phyloP scores from a whole-genome alignment of 2,329 filamentous ascomycete species.

The Microsporum audouinii region DNA sequence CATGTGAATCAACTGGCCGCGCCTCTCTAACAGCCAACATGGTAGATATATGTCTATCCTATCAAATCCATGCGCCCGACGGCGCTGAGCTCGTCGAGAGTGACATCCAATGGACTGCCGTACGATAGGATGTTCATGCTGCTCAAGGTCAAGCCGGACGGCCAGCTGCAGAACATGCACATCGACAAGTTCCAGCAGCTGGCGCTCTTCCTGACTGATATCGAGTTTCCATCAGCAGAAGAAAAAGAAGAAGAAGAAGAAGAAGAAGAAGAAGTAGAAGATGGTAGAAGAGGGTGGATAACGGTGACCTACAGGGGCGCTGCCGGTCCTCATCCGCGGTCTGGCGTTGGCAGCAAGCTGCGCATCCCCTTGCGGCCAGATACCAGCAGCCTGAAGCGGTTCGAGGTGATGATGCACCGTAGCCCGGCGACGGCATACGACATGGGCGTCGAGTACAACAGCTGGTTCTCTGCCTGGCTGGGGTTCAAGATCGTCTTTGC shows the following conservation, averaged over 20 bases:
- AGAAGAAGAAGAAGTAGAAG: background rate
- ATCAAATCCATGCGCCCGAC: conserved; percentile 61
- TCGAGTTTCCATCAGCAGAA: conserved; percentile 27
- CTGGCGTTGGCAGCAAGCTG: conserved; percentile 30
- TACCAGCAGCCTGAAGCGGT: conserved; percentile 33
- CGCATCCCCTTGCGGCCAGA: conserved; percentile 49
- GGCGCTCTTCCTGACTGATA: conserved; percentile 52
- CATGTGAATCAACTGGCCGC: background rate
- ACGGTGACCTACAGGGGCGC: conserved; percentile 31
- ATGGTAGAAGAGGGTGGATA: conserved; percentile 18
- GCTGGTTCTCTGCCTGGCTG: conserved; percentile 58
- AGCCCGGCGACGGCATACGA: conserved; percentile 50
- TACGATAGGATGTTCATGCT: conserved; percentile 64
- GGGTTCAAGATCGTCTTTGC: conserved; percentile 51
- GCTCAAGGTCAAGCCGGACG: conserved; percentile 37
- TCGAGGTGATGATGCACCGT: conserved; percentile 49
- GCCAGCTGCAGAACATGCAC: conserved; percentile 46
- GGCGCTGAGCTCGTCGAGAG: conserved; percentile 40
- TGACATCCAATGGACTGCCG: conserved; percentile 51
- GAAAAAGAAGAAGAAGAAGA: conserved; percentile 17
- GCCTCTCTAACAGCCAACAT: background rate
- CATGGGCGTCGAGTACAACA: conserved; percentile 50
- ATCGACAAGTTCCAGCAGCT: conserved; percentile 48
- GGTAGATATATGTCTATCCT: conserved; percentile 58
- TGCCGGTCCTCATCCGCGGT: background rate